A percentile compares a stretch with the other conserved stretches of the same genome.
Evolutionary conservation across 495 filamentous ascomycete genomes (phyloP).

Genomic region (Hyaloscypha variabilis): DNA sequence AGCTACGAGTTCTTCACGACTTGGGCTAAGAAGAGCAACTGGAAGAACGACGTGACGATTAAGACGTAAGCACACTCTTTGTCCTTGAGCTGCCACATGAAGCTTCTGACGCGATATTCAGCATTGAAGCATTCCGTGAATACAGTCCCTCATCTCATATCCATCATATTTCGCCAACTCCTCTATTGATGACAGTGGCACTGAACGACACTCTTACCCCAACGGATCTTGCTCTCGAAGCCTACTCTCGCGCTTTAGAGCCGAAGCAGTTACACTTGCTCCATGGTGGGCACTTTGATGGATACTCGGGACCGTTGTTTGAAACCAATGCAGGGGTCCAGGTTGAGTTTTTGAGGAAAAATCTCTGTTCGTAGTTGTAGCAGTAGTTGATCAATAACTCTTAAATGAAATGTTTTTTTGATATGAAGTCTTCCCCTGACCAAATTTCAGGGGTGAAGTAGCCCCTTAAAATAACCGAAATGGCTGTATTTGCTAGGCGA

Average conservation of each 20-base stretch:
- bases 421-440: no score
- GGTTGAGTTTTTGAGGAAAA: no score
- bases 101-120: conserved; percentile 13
- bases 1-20: not conserved
- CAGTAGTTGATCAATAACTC: no score
- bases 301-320: conserved; percentile 23
- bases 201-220: conserved; percentile 28
- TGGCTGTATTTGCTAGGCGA: no score
- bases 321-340: no score
- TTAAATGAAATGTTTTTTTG: no score
- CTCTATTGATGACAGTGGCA: conserved; percentile 37
- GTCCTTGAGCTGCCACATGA: conserved; percentile 25
- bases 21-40: conserved; percentile 6
- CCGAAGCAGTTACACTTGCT: conserved; percentile 36
- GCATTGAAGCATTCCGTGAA: conserved; percentile 31
- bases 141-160: conserved; percentile 33
- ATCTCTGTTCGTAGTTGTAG: no score
- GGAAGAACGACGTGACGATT: conserved; percentile 35
- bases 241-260: conserved; percentile 32
- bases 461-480: no score
- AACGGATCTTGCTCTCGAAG: conserved; percentile 30
- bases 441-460: no score
- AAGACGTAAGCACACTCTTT: conserved; percentile 27
- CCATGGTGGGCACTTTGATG: conserved; percentile 35
- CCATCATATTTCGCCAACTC: conserved; percentile 40